Base-by-base conservation (phyloP, 2,329 filamentous ascomycete genomes). In the Colletotrichum incanum region DNA sequence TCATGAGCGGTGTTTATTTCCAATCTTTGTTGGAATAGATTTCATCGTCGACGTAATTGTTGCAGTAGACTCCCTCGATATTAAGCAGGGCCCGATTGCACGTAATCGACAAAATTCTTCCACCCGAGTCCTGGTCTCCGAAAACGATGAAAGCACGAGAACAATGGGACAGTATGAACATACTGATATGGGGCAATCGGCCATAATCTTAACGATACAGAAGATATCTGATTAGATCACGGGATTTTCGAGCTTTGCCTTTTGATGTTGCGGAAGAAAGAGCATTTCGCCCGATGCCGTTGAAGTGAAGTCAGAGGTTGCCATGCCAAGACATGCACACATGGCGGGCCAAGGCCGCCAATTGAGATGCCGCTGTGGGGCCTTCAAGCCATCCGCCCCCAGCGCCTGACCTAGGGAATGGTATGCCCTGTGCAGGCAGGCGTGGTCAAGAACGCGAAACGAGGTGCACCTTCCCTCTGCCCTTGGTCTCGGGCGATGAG, bases 321-420 rank as follows among this genome's bases (percentile, higher is more conserved):
- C 45, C 45, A 54, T 31, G 62, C 54, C 54, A 55, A 70, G 45
- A 9, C 62, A 59, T 18, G n/a, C 45, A 37, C 62, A 45, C 58
- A 37, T n/a, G 37, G 54, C 49, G 67, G 54, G 43, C 34, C 61
- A 28, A 43, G 47, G 47, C 47, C 49, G 37, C 61, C 61, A 23
- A n/a, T 37, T 45, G 37, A 7, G 47, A 41, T 26, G 65, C 65
- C 37, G 61, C 23, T 8, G 61, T n/a, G 47, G 45, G 59, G 20
- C 45, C 28, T 18, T 12, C 31, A 34, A 18, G 43, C 28, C 45
- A 62, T 37, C 28, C 28, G 59, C 31, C 23, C 31, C 45, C 28
- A 31, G 28, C 28, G 28, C 28, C 28, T 31, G 28, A 31, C 3
- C 3, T 31, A 31, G 28, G 28, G 6, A 31, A n/a, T n/a, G n/a